These are phyloP conservation scores for Podochytrium sp. DNA, from an alignment of 192 early-diverging fungal genomes.

Conservation along the genomic window DNA sequence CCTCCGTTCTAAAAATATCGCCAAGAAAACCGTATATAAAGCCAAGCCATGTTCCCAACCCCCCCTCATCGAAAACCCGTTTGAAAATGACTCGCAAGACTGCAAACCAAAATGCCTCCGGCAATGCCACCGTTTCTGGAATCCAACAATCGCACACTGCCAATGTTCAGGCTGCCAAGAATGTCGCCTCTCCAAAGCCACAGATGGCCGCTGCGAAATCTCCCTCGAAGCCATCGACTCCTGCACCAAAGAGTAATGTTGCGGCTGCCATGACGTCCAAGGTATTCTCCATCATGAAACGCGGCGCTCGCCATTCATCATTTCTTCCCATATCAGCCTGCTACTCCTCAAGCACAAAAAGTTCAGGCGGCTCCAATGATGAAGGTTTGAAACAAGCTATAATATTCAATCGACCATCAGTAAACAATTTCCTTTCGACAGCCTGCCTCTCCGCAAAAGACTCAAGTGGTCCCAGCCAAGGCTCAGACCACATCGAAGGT, in stretches of 20 bases:
- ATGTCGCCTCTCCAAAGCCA: constrained; percentile 1
- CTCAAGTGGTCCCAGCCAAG: constrained; percentile 3
- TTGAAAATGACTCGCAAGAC: constrained; percentile 21
- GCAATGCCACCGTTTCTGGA: constrained; percentile 23
- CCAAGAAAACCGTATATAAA: background rate
- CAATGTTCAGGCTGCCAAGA: constrained; percentile 13
- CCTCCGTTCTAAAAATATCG: background rate
- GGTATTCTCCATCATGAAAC: background rate
- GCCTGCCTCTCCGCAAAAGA: constrained; percentile 6
- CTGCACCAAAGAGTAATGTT: background rate
- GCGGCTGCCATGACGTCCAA: background rate
- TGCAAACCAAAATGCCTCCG: background rate
- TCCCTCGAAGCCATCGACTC: constrained; percentile 4
- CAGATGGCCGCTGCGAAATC: background rate
- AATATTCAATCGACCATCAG: no score
- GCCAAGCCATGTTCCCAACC: background rate
- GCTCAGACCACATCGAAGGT: background rate
- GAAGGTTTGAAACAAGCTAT: no score
- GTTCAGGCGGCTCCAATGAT: background rate
- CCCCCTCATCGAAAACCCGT: background rate
- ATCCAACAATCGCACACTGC: constrained; percentile 19
- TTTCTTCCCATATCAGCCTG: no score
- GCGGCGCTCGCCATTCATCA: no score
- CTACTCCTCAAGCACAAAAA: no score
- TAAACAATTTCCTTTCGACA: background rate